phyloP scores from a whole-genome alignment of 192 early-diverging fungal genomes.

The Podila epicladia region DNA sequence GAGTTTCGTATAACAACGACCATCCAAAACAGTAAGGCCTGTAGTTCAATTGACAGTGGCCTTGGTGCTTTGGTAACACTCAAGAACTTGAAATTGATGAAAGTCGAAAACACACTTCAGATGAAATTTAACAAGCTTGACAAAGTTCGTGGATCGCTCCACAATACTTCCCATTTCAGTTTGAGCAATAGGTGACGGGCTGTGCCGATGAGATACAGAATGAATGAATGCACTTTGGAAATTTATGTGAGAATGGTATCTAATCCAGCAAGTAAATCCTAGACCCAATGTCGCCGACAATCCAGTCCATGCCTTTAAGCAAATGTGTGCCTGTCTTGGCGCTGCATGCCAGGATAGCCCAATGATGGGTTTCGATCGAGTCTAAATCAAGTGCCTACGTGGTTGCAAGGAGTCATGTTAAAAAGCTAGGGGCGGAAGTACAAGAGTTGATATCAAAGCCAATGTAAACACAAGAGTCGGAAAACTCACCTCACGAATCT shows the following conservation, averaged over 20 bases:
- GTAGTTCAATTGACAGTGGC: too few species aligned
- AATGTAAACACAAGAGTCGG: background rate
- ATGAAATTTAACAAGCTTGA: too few species aligned
- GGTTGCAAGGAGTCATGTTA: background rate
- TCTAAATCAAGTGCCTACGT: slow-evolving; percentile 73
- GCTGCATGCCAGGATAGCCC: slow-evolving; percentile 91
- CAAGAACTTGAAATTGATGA: too few species aligned
- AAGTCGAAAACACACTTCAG: too few species aligned
- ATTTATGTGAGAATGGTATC: slow-evolving; percentile 1
- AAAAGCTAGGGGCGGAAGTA: background rate
- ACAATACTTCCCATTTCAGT: too few species aligned
- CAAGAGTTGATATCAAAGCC: background rate
- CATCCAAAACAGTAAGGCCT: too few species aligned
- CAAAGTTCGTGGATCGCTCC: too few species aligned
- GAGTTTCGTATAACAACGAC: too few species aligned
- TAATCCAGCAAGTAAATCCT: slow-evolving; percentile 85
- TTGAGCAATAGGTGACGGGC: too few species aligned
- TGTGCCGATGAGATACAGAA: too few species aligned
- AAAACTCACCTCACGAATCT: slow-evolving; percentile 73
- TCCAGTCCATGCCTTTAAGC: slow-evolving; percentile 93
- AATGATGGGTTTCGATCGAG: slow-evolving; percentile 87
- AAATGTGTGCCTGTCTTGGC: slow-evolving; percentile 90
- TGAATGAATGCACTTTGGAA: too few species aligned
- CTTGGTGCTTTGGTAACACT: too few species aligned
- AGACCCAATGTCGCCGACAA: slow-evolving; percentile 88